These are phyloP conservation scores for Thelonectria rubi DNA, from an alignment of 2,329 filamentous ascomycete species.

Conservation along the genomic window DNA sequence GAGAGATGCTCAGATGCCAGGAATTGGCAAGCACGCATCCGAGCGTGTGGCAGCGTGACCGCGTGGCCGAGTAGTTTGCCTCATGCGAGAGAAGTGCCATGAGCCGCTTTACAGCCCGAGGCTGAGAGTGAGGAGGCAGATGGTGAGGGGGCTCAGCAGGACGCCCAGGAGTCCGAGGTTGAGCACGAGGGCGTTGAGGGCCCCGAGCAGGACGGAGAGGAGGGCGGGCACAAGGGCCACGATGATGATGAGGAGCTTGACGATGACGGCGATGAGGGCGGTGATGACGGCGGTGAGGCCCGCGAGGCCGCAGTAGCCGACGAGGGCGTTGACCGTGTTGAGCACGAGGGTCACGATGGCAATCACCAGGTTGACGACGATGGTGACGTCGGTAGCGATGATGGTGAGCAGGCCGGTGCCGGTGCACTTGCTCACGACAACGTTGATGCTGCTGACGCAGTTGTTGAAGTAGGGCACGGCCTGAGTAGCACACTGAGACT, in stretches of 20 bases:
- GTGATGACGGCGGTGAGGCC: background rate
- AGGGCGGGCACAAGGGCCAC: conserved; percentile 6
- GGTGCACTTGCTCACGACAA: conserved; percentile 33
- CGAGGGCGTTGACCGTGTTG: background rate
- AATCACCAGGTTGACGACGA: conserved; percentile 8
- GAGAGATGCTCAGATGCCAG: background rate
- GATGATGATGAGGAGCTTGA: conserved; percentile 1
- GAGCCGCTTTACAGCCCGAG: background rate
- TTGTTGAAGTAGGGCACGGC: conserved; percentile 25
- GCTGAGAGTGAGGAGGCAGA: background rate
- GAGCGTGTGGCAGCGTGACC: background rate
- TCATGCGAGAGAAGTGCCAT: background rate
- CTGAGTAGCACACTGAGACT: conserved; percentile 26
- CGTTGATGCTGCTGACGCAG: conserved; percentile 14
- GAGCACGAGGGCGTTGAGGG: background rate
- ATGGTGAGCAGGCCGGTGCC: conserved; percentile 29
- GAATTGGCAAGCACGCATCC: background rate
- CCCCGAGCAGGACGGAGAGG: background rate
- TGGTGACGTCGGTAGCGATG: conserved; percentile 10
- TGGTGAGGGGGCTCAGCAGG: background rate
- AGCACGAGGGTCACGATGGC: conserved; percentile 3
- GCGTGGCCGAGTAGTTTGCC: background rate
- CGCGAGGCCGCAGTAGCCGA: background rate
- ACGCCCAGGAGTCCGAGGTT: background rate
- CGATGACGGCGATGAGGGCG: background rate